These are phyloP conservation scores for Aspergillus conjunctus DNA, from an alignment of 495 filamentous ascomycete genomes.

Conservation along the genomic window DNA sequence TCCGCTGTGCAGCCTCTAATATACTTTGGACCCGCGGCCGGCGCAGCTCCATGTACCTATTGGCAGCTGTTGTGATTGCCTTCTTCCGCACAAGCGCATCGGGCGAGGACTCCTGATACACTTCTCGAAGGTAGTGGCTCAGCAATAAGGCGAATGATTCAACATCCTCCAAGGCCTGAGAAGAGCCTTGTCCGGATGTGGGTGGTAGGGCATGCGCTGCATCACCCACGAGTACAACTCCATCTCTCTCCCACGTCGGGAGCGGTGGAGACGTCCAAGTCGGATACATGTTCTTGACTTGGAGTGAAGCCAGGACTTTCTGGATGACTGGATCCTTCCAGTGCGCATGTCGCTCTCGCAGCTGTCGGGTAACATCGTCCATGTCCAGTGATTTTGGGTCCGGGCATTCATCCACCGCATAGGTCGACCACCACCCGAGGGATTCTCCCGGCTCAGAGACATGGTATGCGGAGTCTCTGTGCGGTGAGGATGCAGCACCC, in stretches of 20 bases:
- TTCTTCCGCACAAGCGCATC: constrained; percentile 13
- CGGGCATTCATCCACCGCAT: constrained; percentile 41
- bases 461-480: constrained; percentile 32
- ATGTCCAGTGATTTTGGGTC: constrained; percentile 40
- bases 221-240: constrained; percentile 45
- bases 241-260: constrained; percentile 48
- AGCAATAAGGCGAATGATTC: constrained; percentile 43
- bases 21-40: constrained; percentile 36
- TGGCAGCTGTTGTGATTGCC: constrained; percentile 30
- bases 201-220: constrained; percentile 54
- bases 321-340: constrained; percentile 56
- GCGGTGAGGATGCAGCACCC: constrained; percentile 20
- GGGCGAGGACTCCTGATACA: not conserved
- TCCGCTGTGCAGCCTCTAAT: constrained; percentile 31
- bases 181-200: constrained; percentile 49
- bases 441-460: constrained; percentile 38
- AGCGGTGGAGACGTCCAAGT: constrained; percentile 54
- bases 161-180: constrained; percentile 51
- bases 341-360: constrained; percentile 46
- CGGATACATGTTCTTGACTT: constrained; percentile 54
- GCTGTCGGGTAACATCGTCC: constrained; percentile 40
- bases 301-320: constrained; percentile 41
- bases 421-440: constrained; percentile 54
- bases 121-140: constrained; percentile 27
- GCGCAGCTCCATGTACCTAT: constrained; percentile 33